Evolutionary conservation across 768 basidiomycete genomes (phyloP).

Genomic region (Suillus lakei): DNA sequence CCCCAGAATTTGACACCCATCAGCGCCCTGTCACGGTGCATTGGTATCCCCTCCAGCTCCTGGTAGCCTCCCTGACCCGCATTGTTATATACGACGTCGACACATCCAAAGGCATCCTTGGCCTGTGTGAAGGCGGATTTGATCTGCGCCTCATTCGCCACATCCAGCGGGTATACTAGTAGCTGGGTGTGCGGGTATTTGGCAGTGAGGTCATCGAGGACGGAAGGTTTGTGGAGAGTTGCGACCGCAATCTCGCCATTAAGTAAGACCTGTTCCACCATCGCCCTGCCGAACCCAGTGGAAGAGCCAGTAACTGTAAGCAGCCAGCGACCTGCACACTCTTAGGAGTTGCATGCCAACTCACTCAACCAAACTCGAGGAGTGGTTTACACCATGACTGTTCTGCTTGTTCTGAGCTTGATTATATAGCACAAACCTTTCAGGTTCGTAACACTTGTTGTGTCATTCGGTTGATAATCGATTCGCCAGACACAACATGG

Average conservation of each 20-base stretch:
- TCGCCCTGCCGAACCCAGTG: constrained; percentile 41
- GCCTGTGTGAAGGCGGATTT: constrained; percentile 22
- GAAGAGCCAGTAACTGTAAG: constrained; percentile 45
- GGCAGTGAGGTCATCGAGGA: constrained; percentile 21
- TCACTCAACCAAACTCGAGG: not conserved
- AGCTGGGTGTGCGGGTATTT: constrained; percentile 25
- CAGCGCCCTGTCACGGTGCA: constrained; percentile 29
- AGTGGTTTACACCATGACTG: too few species aligned
- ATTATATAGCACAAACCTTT: too few species aligned
- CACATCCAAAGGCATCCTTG: constrained; percentile 30
- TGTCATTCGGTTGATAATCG: too few species aligned
- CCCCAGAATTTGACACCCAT: constrained; percentile 43
- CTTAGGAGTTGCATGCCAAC: constrained; percentile 16
- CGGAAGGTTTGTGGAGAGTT: constrained; percentile 29
- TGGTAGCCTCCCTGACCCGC: constrained; percentile 29
- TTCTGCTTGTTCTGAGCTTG: too few species aligned
- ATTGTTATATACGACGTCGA: constrained; percentile 41
- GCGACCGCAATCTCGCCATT: constrained; percentile 34
- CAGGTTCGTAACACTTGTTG: too few species aligned
- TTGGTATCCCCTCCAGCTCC: constrained; percentile 31
- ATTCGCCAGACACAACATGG: too few species aligned
- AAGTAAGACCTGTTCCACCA: constrained; percentile 30
- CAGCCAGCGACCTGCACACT: not conserved
- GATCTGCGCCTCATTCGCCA: constrained; percentile 27
- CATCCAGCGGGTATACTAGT: constrained; percentile 35